These are phyloP conservation scores for Hirschioporus abietinus DNA, from an alignment of 768 basidiomycete species.

Conservation along the genomic window DNA sequence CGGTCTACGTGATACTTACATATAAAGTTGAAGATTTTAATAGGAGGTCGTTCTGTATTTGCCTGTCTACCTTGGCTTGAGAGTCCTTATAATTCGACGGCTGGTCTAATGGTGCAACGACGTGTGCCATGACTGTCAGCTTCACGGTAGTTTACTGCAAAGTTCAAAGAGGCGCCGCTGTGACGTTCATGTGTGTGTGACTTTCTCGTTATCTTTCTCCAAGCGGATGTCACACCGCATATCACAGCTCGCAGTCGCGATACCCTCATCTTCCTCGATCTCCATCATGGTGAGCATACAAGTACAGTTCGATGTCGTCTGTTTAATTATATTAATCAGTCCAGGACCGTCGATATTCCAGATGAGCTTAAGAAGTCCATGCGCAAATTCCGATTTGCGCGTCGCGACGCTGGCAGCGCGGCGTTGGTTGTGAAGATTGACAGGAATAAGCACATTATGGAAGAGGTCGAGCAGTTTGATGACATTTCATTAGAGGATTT, in stretches of 20 bases:
- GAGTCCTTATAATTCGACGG: slow-evolving; percentile 98
- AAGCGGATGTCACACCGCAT: neutral
- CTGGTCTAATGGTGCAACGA: slow-evolving; percentile 80
- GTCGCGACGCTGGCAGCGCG: slow-evolving; percentile 60
- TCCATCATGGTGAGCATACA: neutral
- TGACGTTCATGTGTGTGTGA: too few relatives aligned
- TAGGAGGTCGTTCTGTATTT: slow-evolving; percentile 75
- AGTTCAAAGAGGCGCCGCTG: too few relatives aligned
- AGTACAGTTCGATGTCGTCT: neutral
- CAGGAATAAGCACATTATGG: slow-evolving; percentile 75
- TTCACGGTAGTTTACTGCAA: neutral
- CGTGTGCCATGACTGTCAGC: slow-evolving; percentile 62
- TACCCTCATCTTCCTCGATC: neutral
- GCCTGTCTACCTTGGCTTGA: slow-evolving; percentile 72
- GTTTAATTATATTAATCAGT: slow-evolving; percentile 29
- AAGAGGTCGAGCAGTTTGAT: slow-evolving; percentile 77
- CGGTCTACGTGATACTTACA: slow-evolving; percentile 43
- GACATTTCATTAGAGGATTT: slow-evolving; percentile 76
- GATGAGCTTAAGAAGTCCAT: slow-evolving; percentile 70
- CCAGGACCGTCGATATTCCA: slow-evolving; percentile 82
- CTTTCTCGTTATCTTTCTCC: neutral
- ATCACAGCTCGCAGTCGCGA: neutral
- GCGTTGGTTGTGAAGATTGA: slow-evolving; percentile 90
- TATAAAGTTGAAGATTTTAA: slow-evolving; percentile 86
- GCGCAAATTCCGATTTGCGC: slow-evolving; percentile 76